Evolutionary conservation across 2,329 filamentous ascomycete genomes (phyloP).

Genomic region (Alternaria solani): DNA sequence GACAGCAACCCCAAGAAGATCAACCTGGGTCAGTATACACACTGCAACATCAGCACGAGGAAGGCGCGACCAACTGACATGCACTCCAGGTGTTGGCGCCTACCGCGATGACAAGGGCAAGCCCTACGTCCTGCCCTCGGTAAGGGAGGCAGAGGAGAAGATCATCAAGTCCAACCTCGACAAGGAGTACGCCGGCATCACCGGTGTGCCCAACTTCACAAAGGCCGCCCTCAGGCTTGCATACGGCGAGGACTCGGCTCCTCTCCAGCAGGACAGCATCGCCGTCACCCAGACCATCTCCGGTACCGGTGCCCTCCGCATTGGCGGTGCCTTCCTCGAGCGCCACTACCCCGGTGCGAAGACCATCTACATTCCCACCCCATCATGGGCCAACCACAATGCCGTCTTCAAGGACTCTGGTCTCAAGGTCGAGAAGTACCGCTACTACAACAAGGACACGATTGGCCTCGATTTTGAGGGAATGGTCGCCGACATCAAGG

Average conservation of each 20-base stretch:
- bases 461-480: conserved; percentile 98
- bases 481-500: conserved; percentile 88
- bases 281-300: conserved; percentile 98
- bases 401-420: conserved; percentile 95
- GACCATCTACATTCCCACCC: conserved; percentile 95
- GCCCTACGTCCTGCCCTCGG: conserved; percentile 95
- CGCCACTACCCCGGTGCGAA: conserved; percentile 91
- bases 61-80: conserved; percentile 29
- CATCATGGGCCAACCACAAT: conserved; percentile 98
- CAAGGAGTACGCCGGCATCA: conserved; percentile 99
- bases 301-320: conserved; percentile 92
- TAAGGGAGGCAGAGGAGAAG: conserved; percentile 87
- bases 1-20: conserved; percentile 95
- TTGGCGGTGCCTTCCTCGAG: conserved; percentile 91
- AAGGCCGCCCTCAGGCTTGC: conserved; percentile 89
- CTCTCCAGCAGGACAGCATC: conserved; percentile 76
- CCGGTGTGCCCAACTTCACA: conserved; percentile 92
- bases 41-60: not conserved
- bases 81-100: conserved; percentile 79
- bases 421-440: conserved; percentile 91
- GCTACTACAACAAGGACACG: conserved; percentile 99
- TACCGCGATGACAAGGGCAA: conserved; percentile 99
- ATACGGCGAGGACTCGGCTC: conserved; percentile 81
- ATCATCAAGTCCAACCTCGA: conserved; percentile 80
- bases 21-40: conserved; percentile 76